Conservation (phyloP, 202 grass and related monocot species). For the Hordeum pubiflorum region DNA sequence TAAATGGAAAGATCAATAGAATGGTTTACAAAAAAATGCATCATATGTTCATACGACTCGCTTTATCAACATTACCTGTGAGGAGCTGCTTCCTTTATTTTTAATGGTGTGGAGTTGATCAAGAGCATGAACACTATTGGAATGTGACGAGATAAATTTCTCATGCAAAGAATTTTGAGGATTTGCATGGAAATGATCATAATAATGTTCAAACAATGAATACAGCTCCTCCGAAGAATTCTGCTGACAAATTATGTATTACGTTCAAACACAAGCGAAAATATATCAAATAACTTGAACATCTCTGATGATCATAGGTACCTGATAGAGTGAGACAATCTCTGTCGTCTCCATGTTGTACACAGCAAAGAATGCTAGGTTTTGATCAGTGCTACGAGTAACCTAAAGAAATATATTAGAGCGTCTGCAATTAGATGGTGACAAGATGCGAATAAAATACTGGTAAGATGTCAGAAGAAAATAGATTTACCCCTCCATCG, state of each 20-base stretch:
- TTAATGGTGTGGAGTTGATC: conserved; percentile 65
- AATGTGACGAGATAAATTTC: conserved; percentile 82
- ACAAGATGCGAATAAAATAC: not conserved
- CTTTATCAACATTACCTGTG: conserved; percentile 56
- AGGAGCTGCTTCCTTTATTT: conserved; percentile 63
- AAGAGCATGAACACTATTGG: conserved; percentile 80
- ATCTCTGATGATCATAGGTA: conserved; percentile 14
- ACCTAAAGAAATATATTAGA: conserved; percentile 41
- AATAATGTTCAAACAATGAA: conserved; percentile 75
- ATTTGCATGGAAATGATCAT: conserved; percentile 86
- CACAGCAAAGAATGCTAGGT: conserved; percentile 85
- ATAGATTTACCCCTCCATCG: conserved; percentile 71
- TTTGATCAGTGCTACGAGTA: conserved; percentile 70
- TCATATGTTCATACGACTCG: not conserved
- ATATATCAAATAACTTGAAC: not conserved
- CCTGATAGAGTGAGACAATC: conserved; percentile 91
- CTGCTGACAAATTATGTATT: conserved; percentile 48
- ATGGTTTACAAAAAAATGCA: not conserved
- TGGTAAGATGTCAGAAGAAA: conserved; percentile 4
- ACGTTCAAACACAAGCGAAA: conserved; percentile 13
- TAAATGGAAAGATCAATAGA: not conserved
- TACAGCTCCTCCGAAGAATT: conserved; percentile 94
- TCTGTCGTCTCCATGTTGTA: conserved; percentile 99
- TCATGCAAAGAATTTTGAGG: conserved; percentile 62
- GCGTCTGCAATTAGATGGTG: conserved; percentile 17